Evolutionary conservation across 2,329 filamentous ascomycete species (phyloP).

Genomic region (Microdochium trichocladiopsis): DNA sequence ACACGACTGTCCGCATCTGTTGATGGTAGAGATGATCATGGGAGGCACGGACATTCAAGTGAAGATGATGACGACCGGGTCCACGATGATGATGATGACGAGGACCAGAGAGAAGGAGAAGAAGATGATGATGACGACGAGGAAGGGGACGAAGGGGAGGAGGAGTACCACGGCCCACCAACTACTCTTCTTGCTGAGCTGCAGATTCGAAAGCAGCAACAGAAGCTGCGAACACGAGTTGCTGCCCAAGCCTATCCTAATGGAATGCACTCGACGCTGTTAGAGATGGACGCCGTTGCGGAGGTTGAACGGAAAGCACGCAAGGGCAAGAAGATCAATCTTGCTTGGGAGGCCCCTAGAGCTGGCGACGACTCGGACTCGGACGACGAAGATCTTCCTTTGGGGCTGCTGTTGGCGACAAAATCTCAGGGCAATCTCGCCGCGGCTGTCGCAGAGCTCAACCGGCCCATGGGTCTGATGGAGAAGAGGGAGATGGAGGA

Average conservation of each 20-base stretch:
- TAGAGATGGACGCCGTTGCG: slow-evolving; percentile 85
- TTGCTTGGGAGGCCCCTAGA: slow-evolving; percentile 71
- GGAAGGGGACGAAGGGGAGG: slow-evolving; percentile 38
- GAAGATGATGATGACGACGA: slow-evolving; percentile 36
- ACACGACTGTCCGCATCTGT: slow-evolving; percentile 13
- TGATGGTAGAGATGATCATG: slow-evolving; percentile 18
- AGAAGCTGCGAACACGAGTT: slow-evolving; percentile 71
- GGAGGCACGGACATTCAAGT: background rate
- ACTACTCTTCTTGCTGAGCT: slow-evolving; percentile 90
- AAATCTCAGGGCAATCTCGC: slow-evolving; percentile 44
- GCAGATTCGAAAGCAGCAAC: slow-evolving; percentile 82
- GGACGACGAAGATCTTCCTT: slow-evolving; percentile 60
- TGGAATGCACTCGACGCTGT: slow-evolving; percentile 83
- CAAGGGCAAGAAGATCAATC: slow-evolving; percentile 66
- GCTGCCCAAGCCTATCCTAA: slow-evolving; percentile 55
- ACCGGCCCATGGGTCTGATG: slow-evolving; percentile 66
- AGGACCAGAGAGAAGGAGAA: slow-evolving; percentile 21
- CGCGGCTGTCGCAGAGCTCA: slow-evolving; percentile 44
- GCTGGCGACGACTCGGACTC: slow-evolving; percentile 13
- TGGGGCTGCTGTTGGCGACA: slow-evolving; percentile 70
- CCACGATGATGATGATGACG: slow-evolving; percentile 18
- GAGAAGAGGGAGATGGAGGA: slow-evolving; percentile 83
- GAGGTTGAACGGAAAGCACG: slow-evolving; percentile 75
- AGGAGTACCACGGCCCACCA: slow-evolving; percentile 61
- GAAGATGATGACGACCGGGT: too few species aligned